phyloP scores from a whole-genome alignment of 176 grass and related monocot genomes.

The Coix lacrymajobi region DNA sequence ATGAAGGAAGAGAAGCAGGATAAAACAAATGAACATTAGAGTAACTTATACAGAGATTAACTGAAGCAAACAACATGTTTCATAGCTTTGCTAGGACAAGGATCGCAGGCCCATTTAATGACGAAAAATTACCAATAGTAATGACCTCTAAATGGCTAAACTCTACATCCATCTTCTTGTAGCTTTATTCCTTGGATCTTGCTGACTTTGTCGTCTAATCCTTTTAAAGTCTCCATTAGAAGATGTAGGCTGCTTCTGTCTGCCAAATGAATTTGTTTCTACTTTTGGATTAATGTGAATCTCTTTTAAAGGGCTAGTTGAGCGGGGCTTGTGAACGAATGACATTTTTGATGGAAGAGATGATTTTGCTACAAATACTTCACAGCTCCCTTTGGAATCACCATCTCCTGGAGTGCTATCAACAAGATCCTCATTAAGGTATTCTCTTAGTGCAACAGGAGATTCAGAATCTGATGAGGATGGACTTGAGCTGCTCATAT shows the following conservation, averaged over 20 bases:
- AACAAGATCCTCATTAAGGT: conserved; percentile 16
- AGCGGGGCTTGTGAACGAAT: conserved; percentile 1
- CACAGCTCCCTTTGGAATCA: neutral
- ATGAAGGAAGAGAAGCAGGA: neutral
- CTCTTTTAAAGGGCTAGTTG: conserved; percentile 43
- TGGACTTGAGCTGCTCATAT: conserved; percentile 70
- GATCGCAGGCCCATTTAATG: neutral
- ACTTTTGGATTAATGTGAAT: conserved; percentile 32
- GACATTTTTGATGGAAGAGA: neutral
- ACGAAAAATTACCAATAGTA: conserved; percentile 23
- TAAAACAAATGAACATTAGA: neutral
- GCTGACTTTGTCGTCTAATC: conserved; percentile 37
- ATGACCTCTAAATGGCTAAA: conserved; percentile 3
- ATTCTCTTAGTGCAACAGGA: conserved; percentile 34
- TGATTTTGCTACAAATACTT: conserved; percentile 2
- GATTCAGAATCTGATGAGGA: conserved; percentile 88
- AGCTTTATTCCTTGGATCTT: conserved; percentile 40
- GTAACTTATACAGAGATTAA: conserved; percentile 2
- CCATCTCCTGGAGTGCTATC: neutral
- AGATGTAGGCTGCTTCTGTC: conserved; percentile 36
- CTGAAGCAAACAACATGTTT: neutral
- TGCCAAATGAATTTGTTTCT: conserved; percentile 30
- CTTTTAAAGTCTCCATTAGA: conserved; percentile 64
- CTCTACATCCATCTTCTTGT: conserved; percentile 61
- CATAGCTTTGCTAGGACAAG: neutral